These are phyloP conservation scores for Fagus sylvatica DNA, from an alignment of 306 rosid genomes.

Conservation along the genomic window DNA sequence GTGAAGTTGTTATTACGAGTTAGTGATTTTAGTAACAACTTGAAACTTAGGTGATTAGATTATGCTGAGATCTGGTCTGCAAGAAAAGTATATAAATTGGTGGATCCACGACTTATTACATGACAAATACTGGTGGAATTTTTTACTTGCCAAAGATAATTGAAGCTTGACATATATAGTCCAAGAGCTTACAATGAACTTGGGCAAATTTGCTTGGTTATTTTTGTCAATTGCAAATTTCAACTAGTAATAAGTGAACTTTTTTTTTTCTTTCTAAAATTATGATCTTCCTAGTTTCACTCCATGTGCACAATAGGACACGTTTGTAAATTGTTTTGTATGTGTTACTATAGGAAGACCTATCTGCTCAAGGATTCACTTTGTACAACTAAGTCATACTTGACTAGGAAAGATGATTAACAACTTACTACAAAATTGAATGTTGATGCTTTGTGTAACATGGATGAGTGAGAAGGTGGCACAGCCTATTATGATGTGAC, in stretches of 20 bases:
- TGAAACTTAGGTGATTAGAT: not conserved
- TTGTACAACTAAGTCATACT: not conserved
- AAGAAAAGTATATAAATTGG: not conserved
- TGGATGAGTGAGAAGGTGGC: too few species aligned
- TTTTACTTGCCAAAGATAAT: not conserved
- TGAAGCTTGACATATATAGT: not conserved
- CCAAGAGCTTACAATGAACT: not conserved
- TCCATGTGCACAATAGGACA: not conserved
- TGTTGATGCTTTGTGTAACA: too few species aligned
- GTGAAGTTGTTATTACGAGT: too few species aligned
- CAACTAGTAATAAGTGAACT: too few species aligned
- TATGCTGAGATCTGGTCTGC: not conserved
- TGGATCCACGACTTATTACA: too few species aligned
- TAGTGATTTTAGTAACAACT: not conserved
- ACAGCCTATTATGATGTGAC: too few species aligned
- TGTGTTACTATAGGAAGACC: not conserved
- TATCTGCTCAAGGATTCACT: not conserved
- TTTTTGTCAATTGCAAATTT: not conserved
- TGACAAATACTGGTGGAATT: not conserved
- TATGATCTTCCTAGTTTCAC: not conserved
- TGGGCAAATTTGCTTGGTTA: not conserved
- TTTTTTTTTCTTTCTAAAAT: not conserved
- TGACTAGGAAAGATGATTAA: not conserved
- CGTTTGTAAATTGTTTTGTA: not conserved
- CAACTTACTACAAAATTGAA: too few species aligned